Conservation (phyloP, 2,329 filamentous ascomycete genomes). For the Ilyonectria robusta region DNA sequence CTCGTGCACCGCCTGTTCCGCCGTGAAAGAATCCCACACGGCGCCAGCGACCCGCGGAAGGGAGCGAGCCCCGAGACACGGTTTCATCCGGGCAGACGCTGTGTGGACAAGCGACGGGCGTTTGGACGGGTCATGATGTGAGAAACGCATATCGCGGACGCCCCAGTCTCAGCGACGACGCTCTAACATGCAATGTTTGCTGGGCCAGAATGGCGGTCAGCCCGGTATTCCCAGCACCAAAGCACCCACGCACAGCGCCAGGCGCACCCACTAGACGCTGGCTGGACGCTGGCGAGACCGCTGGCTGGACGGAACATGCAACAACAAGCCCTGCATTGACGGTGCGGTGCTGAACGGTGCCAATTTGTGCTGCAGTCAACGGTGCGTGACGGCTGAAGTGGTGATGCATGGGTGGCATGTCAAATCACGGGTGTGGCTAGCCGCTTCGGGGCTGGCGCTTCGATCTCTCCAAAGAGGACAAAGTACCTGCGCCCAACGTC, state of each 20-base stretch:
- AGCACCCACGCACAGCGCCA: constrained; percentile 11
- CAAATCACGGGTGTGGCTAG: constrained; percentile 40
- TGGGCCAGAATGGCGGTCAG: constrained; percentile 45
- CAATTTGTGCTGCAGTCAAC: constrained; percentile 14
- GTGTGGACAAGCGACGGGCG: constrained; percentile 23
- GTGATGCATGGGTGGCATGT: constrained; percentile 35
- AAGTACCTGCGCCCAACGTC: constrained; percentile 19
- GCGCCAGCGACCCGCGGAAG: not conserved
- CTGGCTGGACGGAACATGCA: not conserved
- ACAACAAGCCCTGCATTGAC: constrained; percentile 17
- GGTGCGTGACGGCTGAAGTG: constrained; percentile 23
- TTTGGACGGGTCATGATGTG: constrained; percentile 38
- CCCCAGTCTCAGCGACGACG: constrained; percentile 28
- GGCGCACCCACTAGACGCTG: constrained; percentile 3
- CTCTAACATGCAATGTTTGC: constrained; percentile 29
- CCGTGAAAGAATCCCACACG: constrained; percentile 7
- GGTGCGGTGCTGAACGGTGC: constrained; percentile 32
- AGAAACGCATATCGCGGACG: constrained; percentile 37
- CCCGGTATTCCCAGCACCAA: constrained; percentile 16
- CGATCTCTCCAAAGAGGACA: constrained; percentile 35
- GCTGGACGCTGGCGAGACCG: not conserved
- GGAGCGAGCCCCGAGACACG: constrained; percentile 31
- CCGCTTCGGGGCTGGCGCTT: constrained; percentile 30
- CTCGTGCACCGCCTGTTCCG: constrained; percentile 26
- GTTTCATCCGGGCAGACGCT: constrained; percentile 43